Conservation (phyloP, 805 yeast genomes). For the Torulaspora indica region DNA sequence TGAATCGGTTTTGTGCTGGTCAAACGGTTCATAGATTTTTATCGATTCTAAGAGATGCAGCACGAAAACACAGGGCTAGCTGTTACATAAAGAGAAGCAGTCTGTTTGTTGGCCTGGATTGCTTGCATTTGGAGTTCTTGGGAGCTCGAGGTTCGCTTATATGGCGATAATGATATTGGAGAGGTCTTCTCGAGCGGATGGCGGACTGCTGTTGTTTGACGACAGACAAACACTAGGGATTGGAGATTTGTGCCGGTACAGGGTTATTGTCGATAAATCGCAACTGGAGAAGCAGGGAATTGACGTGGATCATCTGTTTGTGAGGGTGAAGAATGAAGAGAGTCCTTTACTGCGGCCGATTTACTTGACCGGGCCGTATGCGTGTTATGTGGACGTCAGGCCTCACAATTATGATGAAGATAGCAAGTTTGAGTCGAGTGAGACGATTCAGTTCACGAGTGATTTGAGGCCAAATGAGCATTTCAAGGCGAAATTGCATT, state of each 20-base stretch:
- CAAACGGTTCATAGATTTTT: background rate
- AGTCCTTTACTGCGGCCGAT: constrained; percentile 73
- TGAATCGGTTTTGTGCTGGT: background rate
- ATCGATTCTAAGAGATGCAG: constrained; percentile 1
- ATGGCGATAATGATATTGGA: constrained; percentile 1
- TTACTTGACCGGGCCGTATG: constrained; percentile 82
- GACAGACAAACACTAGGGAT: constrained; percentile 25
- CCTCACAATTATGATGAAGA: constrained; percentile 59
- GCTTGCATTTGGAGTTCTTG: background rate
- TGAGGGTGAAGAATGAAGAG: constrained; percentile 67
- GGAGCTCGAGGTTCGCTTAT: background rate
- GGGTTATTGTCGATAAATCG: constrained; percentile 21
- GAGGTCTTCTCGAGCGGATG: background rate
- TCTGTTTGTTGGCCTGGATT: background rate
- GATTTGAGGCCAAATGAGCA: constrained; percentile 69
- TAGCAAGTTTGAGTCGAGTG: constrained; percentile 37
- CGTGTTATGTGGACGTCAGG: constrained; percentile 76
- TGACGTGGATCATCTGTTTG: constrained; percentile 22
- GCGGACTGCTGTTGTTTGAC: constrained; percentile 21
- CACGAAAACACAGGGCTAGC: too few relatives aligned
- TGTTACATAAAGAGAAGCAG: background rate
- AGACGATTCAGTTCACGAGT: constrained; percentile 43
- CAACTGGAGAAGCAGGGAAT: constrained; percentile 15
- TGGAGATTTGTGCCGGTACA: constrained; percentile 32
- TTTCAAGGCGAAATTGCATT: constrained; percentile 50